These are phyloP conservation scores for Annulohypoxylon truncatum DNA, from an alignment of 2,329 filamentous ascomycete species.

Conservation along the genomic window DNA sequence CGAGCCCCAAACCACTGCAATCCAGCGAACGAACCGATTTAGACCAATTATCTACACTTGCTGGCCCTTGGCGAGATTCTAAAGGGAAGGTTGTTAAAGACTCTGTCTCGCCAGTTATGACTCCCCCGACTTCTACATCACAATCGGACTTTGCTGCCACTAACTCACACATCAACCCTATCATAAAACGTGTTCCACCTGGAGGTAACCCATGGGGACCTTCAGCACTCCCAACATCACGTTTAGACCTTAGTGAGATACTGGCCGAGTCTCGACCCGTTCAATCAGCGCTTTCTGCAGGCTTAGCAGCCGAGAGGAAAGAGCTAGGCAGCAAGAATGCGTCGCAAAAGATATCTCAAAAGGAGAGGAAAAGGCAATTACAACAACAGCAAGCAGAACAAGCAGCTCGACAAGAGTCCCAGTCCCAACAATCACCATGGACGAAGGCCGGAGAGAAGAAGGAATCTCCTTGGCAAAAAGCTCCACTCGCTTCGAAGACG, in stretches of 20 bases:
- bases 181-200: conserved; percentile 37
- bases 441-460: conserved; percentile 57
- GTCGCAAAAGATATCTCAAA: conserved; percentile 81
- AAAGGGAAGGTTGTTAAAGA: conserved; percentile 52
- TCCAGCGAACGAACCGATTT: conserved; percentile 41
- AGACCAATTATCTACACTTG: conserved; percentile 48
- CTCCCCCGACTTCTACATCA: conserved; percentile 26
- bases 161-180: conserved; percentile 21
- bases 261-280: conserved; percentile 69
- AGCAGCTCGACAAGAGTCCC: conserved; percentile 53
- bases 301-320: conserved; percentile 64
- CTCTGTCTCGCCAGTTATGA: conserved; percentile 22
- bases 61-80: conserved; percentile 54
- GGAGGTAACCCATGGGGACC: conserved; percentile 62
- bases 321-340: conserved; percentile 54
- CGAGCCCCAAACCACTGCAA: conserved; percentile 41
- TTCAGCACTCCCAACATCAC: conserved; percentile 66
- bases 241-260: conserved; percentile 80
- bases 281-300: conserved; percentile 65
- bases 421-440: conserved; percentile 56
- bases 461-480: conserved; percentile 74
- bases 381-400: conserved; percentile 72
- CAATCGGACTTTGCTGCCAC: conserved; percentile 16
- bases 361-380: conserved; percentile 87
- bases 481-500: conserved; percentile 60